Base-by-base conservation (phyloP, 352 stramenopile genomes). In the Phytophthora syringae region DNA sequence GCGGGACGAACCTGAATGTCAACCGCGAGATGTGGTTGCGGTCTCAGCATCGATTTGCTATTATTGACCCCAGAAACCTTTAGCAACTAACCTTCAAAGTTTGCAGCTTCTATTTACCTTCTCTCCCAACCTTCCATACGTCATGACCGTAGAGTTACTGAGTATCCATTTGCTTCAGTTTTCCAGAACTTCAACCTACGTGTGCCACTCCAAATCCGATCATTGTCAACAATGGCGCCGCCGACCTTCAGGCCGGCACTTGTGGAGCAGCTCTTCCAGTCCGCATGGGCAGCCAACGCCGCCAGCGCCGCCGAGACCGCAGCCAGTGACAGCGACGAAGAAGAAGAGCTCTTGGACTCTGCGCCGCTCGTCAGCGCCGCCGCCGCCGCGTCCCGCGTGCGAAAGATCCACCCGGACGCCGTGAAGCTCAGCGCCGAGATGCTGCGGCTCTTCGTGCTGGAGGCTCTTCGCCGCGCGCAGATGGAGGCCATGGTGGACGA, bases 401-500 rank as follows among this genome's bases (percentile, higher is more conserved):
- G 69, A n/a, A 94, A 92, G 62, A 92, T 95, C 58, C 72, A 89
- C 57, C 40, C 64, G 36, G 84, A 95, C 56, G 79, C 84, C n/a
- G 57, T 95, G 52, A 88, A 82, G 64, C 65, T 95, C 27, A 92
- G 80, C 67, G 72, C 75, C 51, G 87, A 95, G 53, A 84, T 86
- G 65, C 59, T 95, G 60, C 75, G 82, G 12, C 70, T 94, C n/a
- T 90, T 95, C 36, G 76, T 90, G 52, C 34, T 93, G 21, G 84
- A 94, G 42, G 87, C 87, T 4, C 52, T 94, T 11, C 82, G 74
- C 18, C 84, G 87, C 55, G 84, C 87, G n/a, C 87, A 95, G 61
- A 90, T 93, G 74, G 87, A 95, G 52, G 87, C 87, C 34, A 94
- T 93, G 86, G 83, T 95, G 28, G 87, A 95, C 56, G 87, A 93